A percentile compares a stretch with the other conserved stretches of the same genome.
phyloP scores from a whole-genome alignment of 140 eudicot genomes.

The Cichorium intybus region DNA sequence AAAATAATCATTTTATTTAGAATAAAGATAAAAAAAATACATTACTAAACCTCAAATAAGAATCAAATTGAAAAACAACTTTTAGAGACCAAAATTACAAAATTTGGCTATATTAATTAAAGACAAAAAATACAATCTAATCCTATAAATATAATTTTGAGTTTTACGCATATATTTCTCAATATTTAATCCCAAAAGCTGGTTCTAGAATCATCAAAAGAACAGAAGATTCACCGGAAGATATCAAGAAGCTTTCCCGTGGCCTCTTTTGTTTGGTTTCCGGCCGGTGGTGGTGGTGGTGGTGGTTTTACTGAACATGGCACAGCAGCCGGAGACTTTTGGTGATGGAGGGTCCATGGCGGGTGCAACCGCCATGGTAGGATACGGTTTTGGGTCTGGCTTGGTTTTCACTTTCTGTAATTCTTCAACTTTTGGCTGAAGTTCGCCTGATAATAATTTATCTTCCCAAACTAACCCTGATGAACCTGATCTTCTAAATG shows the following conservation, averaged over 20 bases:
- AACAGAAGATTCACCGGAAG: neutral
- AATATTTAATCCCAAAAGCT: neutral
- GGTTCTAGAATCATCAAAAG: neutral
- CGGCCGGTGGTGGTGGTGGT: slow-evolving; percentile 15
- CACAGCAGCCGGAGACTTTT: slow-evolving; percentile 63
- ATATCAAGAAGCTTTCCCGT: neutral
- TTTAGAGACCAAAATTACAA: too few species aligned
- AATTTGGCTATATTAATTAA: too few species aligned
- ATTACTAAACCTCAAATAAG: too few species aligned
- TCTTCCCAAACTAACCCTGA: slow-evolving; percentile 79
- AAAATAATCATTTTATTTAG: too few species aligned
- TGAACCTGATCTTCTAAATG: slow-evolving; percentile 75
- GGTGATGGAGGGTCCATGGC: slow-evolving; percentile 73
- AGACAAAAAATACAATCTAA: too few species aligned
- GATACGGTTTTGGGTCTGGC: slow-evolving; percentile 28
- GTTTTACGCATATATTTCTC: too few species aligned
- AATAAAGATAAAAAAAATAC: too few species aligned
- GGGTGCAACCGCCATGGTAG: slow-evolving; percentile 37
- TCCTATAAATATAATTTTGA: too few species aligned
- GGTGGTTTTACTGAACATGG: slow-evolving; percentile 43
- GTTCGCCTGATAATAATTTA: slow-evolving; percentile 43
- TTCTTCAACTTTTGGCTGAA: slow-evolving; percentile 35
- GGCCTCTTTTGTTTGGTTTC: slow-evolving; percentile 20
- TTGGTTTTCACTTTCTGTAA: slow-evolving; percentile 10
- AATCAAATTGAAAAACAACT: too few species aligned